Evolutionary conservation across 768 basidiomycete species (phyloP).

Genomic region (Leccinellum rugosiceps): DNA sequence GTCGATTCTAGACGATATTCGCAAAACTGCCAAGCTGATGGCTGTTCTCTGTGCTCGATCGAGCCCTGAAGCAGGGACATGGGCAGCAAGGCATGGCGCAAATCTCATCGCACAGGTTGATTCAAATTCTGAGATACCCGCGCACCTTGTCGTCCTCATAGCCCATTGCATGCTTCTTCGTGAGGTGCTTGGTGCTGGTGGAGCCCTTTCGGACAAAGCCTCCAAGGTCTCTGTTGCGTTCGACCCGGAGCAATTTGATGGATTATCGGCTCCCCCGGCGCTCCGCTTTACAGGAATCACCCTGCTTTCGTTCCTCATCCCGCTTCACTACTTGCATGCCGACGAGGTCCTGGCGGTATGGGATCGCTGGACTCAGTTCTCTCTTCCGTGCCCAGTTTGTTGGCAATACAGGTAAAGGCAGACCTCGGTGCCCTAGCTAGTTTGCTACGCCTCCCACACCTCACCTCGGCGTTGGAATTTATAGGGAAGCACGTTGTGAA

Average conservation of each 20-base stretch:
- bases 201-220: constrained; percentile 24
- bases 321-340: constrained; percentile 85
- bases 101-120: constrained; percentile 56
- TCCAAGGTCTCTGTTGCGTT: constrained; percentile 32
- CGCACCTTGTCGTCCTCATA: constrained; percentile 63
- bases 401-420: constrained; percentile 48
- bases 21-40: constrained; percentile 28
- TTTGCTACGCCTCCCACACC: constrained; percentile 52
- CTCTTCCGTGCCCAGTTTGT: constrained; percentile 40
- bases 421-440: constrained; percentile 62
- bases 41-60: neutral
- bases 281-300: constrained; percentile 51
- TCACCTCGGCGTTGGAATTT: constrained; percentile 55
- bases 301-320: constrained; percentile 65
- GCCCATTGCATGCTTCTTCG: constrained; percentile 51
- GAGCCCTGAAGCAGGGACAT: neutral
- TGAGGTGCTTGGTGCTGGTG: constrained; percentile 38
- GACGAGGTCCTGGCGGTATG: constrained; percentile 81
- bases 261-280: neutral
- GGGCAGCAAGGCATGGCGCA: constrained; percentile 49
- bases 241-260: constrained; percentile 2
- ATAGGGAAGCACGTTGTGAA: constrained; percentile 54
- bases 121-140: constrained; percentile 48
- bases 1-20: constrained; percentile 35
- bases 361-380: constrained; percentile 66